Evolutionary conservation across 257 asterid genomes (phyloP).

Genomic region (Petunia secreta): DNA sequence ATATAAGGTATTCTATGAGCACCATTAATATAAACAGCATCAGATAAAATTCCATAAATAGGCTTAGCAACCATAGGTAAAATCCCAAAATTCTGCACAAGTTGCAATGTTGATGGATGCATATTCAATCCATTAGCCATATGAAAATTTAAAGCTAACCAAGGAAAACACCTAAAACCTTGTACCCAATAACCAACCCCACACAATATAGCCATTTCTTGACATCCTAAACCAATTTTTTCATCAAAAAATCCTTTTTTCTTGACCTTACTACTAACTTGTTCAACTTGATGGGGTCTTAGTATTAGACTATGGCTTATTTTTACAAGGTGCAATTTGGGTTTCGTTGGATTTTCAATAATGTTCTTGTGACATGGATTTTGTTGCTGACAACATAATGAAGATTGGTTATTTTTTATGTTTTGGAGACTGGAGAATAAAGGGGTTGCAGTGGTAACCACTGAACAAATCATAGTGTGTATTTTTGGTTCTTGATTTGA

Average conservation of each 20-base stretch:
- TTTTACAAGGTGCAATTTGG: conserved; percentile 31
- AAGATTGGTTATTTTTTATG: conserved; percentile 26
- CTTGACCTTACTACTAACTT: conserved; percentile 29
- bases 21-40: conserved; percentile 76
- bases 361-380: conserved; percentile 35
- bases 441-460: conserved; percentile 39
- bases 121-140: conserved; percentile 66
- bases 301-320: conserved; percentile 27
- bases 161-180: conserved; percentile 91
- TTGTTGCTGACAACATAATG: conserved; percentile 32
- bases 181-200: conserved; percentile 89
- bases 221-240: conserved; percentile 46
- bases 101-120: conserved; percentile 78
- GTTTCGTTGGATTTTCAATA: conserved; percentile 36
- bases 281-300: conserved; percentile 47
- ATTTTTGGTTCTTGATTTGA: not conserved
- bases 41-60: conserved; percentile 81
- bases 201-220: conserved; percentile 64
- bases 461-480: conserved; percentile 43
- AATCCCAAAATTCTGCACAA: conserved; percentile 69
- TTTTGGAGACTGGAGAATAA: conserved; percentile 29
- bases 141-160: conserved; percentile 84
- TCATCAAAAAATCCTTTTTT: conserved; percentile 33
- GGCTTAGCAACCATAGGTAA: conserved; percentile 95
- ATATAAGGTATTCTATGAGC: conserved; percentile 85